Conservation (phyloP, 1,284 basidiomycete species). For the Ganoderma multipileum region DNA sequence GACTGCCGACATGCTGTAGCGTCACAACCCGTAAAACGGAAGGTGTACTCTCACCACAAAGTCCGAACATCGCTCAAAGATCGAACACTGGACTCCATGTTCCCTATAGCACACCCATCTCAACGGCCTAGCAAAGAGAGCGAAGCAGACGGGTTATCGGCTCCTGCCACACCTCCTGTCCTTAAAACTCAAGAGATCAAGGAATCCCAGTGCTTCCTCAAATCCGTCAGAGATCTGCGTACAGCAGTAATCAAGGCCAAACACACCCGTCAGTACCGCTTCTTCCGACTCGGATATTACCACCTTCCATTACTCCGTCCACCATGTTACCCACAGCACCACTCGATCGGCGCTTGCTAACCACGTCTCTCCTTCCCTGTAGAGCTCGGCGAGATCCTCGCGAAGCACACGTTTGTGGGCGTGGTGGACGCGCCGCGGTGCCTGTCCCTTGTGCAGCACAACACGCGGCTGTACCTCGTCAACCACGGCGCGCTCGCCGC, state of each 20-base stretch:
- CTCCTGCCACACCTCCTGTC: constrained; percentile 17
- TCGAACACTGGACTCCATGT: constrained; percentile 94
- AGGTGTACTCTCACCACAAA: constrained; percentile 85
- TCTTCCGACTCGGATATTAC: neutral
- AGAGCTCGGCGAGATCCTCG: constrained; percentile 87
- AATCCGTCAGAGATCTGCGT: constrained; percentile 80
- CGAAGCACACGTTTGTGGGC: constrained; percentile 92
- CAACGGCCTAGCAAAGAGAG: constrained; percentile 37
- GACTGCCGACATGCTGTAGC: constrained; percentile 1
- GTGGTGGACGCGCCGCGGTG: constrained; percentile 83
- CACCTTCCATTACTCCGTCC: neutral
- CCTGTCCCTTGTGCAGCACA: constrained; percentile 87
- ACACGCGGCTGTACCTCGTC: constrained; percentile 89
- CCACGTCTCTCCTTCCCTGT: constrained; percentile 2
- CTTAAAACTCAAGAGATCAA: constrained; percentile 62
- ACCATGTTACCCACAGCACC: neutral
- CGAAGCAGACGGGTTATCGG: constrained; percentile 9
- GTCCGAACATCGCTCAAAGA: constrained; percentile 90
- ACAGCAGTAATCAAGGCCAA: constrained; percentile 62
- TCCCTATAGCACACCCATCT: constrained; percentile 65
- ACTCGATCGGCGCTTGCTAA: neutral
- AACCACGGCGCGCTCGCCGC: constrained; percentile 89
- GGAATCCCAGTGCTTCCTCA: constrained; percentile 83
- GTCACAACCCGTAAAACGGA: constrained; percentile 35
- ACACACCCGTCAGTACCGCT: constrained; percentile 67